Base-by-base conservation (phyloP, 768 basidiomycete species). In the Suillus lakei region DNA sequence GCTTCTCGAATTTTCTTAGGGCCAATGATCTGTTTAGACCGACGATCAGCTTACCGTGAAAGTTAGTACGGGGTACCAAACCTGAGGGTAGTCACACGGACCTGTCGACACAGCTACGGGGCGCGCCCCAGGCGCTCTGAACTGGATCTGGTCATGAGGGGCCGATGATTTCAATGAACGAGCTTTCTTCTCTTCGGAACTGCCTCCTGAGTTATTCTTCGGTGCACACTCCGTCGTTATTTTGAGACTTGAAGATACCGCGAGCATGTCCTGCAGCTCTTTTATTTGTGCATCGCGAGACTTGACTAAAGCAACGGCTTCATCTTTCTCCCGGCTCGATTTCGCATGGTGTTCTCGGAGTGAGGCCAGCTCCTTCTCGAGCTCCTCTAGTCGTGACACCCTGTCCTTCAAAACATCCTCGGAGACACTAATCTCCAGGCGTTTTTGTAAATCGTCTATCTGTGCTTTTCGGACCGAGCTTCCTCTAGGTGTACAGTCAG, bases 291-390 rank as follows among this genome's bases (percentile, higher is more conserved):
- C 18, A 43, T 41, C 39, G 18, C 39, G 58, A 59, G 58, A 30
- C 18, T 28, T 21, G 18, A 59, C 58, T 18, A 39, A 59, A 30
- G 58, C 26, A 59, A 41, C 6, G 18, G 58, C 58, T 59, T 59
- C 58, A 59, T 59, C 58, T 59, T 21, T 59, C 12, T 41, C 58
- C 38, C 41, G 38, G 5, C 12, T 41, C 12, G 28, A 21, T 28
- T 59, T 59, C 5, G 39, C 16, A 10, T 28, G 16, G 9, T 12
- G 38, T 21, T 28, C 38, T 18, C 18, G 58, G 26, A 41, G 4
- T 16, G 18, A 59, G 6, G 39, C 6, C 39, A 59, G 28, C 28
- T 59, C 58, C 39, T 30, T 59, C 18, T 59, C 39, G 18, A 59
- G 39, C 39, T 41, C 39, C 6, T 41, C 58, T 59, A 59, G 41